Evolutionary conservation across 768 basidiomycete species (phyloP).

Genomic region (Vishniacozyma victoriae): DNA sequence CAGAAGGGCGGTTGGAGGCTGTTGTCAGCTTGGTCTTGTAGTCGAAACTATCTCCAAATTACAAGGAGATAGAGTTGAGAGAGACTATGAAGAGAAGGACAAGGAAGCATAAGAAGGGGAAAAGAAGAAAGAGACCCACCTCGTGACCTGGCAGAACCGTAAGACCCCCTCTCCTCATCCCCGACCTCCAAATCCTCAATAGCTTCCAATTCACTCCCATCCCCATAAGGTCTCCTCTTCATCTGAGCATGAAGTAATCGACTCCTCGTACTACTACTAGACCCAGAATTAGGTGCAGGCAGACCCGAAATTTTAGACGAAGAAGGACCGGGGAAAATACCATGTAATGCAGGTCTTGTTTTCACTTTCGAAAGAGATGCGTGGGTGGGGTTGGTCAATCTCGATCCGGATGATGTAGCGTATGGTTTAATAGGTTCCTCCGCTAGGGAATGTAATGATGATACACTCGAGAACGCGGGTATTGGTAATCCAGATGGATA

Average conservation of each 20-base stretch:
- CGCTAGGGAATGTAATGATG: background rate
- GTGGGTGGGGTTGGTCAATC: constrained; percentile 58
- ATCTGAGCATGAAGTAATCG: constrained; percentile 18
- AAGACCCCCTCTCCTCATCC: constrained; percentile 70
- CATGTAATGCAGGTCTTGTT: constrained; percentile 66
- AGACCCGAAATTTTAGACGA: too few species aligned
- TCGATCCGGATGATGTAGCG: background rate
- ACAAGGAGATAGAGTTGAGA: too few species aligned
- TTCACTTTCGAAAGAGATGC: constrained; percentile 67
- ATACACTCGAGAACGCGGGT: constrained; percentile 4
- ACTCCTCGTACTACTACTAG: too few species aligned
- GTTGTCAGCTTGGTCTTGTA: too few species aligned
- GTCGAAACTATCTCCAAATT: too few species aligned
- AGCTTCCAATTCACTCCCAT: constrained; percentile 78
- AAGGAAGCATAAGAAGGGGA: too few species aligned
- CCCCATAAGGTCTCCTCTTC: constrained; percentile 39
- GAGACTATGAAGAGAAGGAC: too few species aligned
- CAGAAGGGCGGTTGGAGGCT: too few species aligned
- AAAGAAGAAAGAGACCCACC: too few species aligned
- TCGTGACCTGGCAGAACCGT: too few species aligned
- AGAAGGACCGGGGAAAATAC: constrained; percentile 60
- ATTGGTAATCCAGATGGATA: too few species aligned
- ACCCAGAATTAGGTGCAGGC: too few species aligned
- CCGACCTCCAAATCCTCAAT: constrained; percentile 85
- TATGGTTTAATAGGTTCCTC: background rate